Percentiles rank a stretch among this genome's conserved stretches.
Conservation (phyloP, 2,329 filamentous ascomycete genomes). For the Metarhizium sp. region DNA sequence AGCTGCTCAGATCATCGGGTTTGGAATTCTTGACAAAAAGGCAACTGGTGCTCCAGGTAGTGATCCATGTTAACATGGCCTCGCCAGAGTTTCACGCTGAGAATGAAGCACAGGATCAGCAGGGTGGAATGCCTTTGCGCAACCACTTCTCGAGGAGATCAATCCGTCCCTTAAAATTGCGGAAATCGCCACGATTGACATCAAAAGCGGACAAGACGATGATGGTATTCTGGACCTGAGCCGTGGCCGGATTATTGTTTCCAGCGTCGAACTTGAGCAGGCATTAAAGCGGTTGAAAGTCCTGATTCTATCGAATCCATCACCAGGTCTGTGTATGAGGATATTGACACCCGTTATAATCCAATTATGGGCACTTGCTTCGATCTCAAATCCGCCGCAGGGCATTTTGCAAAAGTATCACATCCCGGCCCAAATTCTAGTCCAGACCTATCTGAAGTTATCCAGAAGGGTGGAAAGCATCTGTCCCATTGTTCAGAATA, state of each 20-base stretch:
- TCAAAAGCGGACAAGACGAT: slow-evolving; percentile 15
- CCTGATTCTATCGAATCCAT: slow-evolving; percentile 54
- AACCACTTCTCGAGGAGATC: slow-evolving; percentile 45
- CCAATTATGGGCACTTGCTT: slow-evolving; percentile 54
- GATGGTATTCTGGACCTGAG: slow-evolving; percentile 37
- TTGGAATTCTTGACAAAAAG: slow-evolving; percentile 56
- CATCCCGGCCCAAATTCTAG: slow-evolving; percentile 36
- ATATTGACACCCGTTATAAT: slow-evolving; percentile 49
- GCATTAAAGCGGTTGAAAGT: slow-evolving; percentile 46
- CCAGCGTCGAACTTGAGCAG: slow-evolving; percentile 34
- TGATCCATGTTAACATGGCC: not conserved
- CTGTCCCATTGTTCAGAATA: slow-evolving; percentile 37
- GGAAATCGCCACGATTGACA: not conserved
- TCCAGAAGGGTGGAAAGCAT: slow-evolving; percentile 42
- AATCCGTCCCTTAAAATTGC: slow-evolving; percentile 28
- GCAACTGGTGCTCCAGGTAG: slow-evolving; percentile 53
- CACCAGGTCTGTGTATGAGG: slow-evolving; percentile 54
- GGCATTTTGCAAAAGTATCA: slow-evolving; percentile 29
- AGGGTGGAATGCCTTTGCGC: slow-evolving; percentile 54
- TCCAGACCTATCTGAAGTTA: slow-evolving; percentile 49
- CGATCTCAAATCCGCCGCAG: slow-evolving; percentile 32
- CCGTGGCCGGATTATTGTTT: slow-evolving; percentile 33
- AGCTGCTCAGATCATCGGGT: slow-evolving; percentile 31
- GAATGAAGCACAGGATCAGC: slow-evolving; percentile 31
- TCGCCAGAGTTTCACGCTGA: not conserved